Evolutionary conservation across 2,329 filamentous ascomycete genomes (phyloP), one percentile per base, ranked within the genome.

Genomic region (Colletotrichum sp.): DNA sequence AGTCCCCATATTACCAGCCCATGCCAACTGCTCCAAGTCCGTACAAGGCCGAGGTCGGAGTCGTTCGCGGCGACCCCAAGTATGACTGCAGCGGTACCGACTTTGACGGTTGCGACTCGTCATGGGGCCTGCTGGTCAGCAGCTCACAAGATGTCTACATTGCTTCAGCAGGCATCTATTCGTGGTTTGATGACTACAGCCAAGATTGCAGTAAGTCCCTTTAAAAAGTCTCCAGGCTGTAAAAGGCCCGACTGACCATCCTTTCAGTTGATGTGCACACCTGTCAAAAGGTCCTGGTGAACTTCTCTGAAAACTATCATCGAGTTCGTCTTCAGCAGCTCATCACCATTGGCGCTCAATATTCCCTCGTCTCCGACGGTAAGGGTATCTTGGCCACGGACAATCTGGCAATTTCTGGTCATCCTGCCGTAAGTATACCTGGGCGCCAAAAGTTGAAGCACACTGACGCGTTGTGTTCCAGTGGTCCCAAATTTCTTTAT

Each of bases 1-100:
- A 95, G 82, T 93, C 92, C 3, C 91, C 93, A 13, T 91, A 89
- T 84, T 93, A 90, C 85, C 81, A 84, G 68, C 79, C 80, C 88
- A 93, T 65, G 4, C 78, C 78, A 4, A 61, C 16, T 19, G 76
- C 78, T 15, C 78, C 77, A 7, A 79, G 67, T 29, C 80, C 78
- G 3, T 81, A 80, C 39, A n/a, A 39, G 3, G 49, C 67, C 16
- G 25, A 22, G 0, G 59, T 78, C 1, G 79, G 77, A 4, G 6
- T 34, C 9, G 72, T 79, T 2, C 8, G 19, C 6, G 64, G 72
- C 3, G 78, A 81, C 30, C 78, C 79, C 0, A 32, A 49, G 32
- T 81, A 78, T 34, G n/a, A 36, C 22, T 80, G 79, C 12, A 39
- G n/a, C 61, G 70, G 69, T 15, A 25, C 61, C 12, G 69, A 78